Percentiles rank a stretch among this genome's conserved stretches.
phyloP scores from a whole-genome alignment of 2,329 filamentous ascomycete species.

The Xylaria multiplex region DNA sequence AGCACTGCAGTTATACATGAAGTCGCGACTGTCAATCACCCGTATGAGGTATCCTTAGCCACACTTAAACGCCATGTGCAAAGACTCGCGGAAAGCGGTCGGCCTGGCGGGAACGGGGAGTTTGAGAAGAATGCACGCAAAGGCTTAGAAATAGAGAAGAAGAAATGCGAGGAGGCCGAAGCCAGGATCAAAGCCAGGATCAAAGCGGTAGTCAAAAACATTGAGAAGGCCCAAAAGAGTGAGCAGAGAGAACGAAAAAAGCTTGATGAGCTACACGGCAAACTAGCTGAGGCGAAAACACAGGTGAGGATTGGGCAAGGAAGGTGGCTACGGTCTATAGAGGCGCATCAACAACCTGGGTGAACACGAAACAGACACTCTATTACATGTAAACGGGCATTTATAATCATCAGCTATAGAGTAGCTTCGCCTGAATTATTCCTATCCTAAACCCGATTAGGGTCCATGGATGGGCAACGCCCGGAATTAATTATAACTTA shows the following conservation, averaged over 20 bases:
- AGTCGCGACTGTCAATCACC: background rate
- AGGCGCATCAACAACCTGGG: background rate
- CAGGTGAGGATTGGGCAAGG: conserved; percentile 5
- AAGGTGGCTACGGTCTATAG: background rate
- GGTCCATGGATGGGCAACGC: too few species aligned
- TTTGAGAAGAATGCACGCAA: conserved; percentile 12
- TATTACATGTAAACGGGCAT: too few species aligned
- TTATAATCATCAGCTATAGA: too few species aligned
- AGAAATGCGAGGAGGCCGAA: background rate
- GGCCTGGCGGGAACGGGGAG: conserved; percentile 3
- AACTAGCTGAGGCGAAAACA: background rate
- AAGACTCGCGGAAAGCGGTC: background rate
- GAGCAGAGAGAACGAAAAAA: background rate
- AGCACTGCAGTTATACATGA: background rate
- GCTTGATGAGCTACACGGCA: background rate
- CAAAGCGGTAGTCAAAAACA: background rate
- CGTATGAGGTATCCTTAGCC: background rate
- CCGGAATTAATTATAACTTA: too few species aligned
- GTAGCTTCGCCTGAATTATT: too few species aligned
- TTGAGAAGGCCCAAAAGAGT: background rate
- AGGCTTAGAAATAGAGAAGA: background rate
- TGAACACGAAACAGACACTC: background rate
- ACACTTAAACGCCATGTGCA: background rate
- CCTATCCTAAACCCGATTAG: too few species aligned
- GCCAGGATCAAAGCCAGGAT: background rate